A percentile compares a stretch with the other conserved stretches of the same genome.
These are phyloP conservation scores for Cryptococcus deneoformans DNA, from an alignment of 1,284 basidiomycete genomes.

Conservation along the genomic window DNA sequence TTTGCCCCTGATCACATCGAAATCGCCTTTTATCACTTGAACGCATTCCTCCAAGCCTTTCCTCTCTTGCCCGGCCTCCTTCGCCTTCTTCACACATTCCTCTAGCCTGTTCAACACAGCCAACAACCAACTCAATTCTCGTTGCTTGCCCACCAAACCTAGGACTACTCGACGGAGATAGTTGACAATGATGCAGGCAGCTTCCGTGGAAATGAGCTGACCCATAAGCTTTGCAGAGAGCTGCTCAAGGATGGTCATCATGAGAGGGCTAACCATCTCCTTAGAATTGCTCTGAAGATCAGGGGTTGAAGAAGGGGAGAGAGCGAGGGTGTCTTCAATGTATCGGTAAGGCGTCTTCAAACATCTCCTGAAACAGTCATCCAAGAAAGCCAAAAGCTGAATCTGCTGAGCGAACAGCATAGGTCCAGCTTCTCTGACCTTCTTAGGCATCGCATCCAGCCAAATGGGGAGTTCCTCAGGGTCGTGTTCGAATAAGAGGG, in stretches of 20 bases:
- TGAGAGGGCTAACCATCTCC: constrained; percentile 50
- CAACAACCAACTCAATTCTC: constrained; percentile 43
- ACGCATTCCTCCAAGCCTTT: constrained; percentile 54
- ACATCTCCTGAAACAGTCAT: constrained; percentile 82
- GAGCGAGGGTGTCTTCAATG: constrained; percentile 63
- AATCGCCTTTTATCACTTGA: constrained; percentile 59
- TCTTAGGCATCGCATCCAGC: constrained; percentile 57
- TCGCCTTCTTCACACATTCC: constrained; percentile 28
- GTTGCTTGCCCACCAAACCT: constrained; percentile 58
- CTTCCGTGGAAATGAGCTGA: constrained; percentile 59
- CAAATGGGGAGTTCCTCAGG: constrained; percentile 69
- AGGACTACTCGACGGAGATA: constrained; percentile 64
- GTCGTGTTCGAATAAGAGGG: constrained; percentile 80
- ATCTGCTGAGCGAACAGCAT: constrained; percentile 58
- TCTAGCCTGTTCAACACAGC: constrained; percentile 25
- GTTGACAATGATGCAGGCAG: constrained; percentile 60
- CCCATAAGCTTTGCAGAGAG: constrained; percentile 60
- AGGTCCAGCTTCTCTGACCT: constrained; percentile 55
- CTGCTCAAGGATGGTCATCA: constrained; percentile 76
- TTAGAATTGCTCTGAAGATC: constrained; percentile 18
- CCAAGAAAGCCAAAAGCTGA: constrained; percentile 68
- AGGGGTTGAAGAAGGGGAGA: constrained; percentile 30
- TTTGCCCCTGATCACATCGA: constrained; percentile 41
- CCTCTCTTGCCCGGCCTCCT: constrained; percentile 37
- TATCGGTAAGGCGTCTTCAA: constrained; percentile 83